Percentiles rank a stretch among this genome's conserved stretches.
phyloP scores from a whole-genome alignment of 2,329 filamentous ascomycete species.

The Alternaria novae-zelandiae region DNA sequence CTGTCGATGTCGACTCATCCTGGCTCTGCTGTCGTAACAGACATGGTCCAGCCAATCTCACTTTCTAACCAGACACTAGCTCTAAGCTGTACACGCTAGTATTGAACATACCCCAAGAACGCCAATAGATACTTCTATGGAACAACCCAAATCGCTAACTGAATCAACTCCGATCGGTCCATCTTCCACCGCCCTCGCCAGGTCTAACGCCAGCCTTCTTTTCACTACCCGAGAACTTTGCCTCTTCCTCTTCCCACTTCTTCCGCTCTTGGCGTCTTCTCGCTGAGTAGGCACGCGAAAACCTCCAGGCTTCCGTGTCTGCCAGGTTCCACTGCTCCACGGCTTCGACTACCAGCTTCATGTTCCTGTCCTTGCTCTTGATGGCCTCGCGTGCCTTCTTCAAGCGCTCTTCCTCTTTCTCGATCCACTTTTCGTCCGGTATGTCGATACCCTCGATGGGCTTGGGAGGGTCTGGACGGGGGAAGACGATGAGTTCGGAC shows the following conservation, averaged over 20 bases:
- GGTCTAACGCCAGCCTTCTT: conserved; percentile 58
- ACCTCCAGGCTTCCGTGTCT: conserved; percentile 80
- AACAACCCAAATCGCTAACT: neutral
- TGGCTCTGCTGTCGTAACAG: no score
- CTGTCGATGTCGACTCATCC: no score
- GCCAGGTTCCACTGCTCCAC: conserved; percentile 64
- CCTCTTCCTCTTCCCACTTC: conserved; percentile 74
- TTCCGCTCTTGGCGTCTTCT: conserved; percentile 67
- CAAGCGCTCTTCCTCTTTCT: conserved; percentile 63
- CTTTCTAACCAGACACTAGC: neutral
- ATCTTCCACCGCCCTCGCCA: conserved; percentile 44
- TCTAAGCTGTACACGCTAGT: neutral
- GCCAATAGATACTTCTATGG: neutral
- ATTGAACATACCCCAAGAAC: neutral
- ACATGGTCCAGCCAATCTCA: neutral
- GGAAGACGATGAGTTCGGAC: conserved; percentile 57
- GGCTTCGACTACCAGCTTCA: conserved; percentile 45
- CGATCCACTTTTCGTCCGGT: conserved; percentile 60
- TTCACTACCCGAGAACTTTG: conserved; percentile 67
- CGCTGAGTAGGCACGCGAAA: conserved; percentile 71
- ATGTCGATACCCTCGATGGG: conserved; percentile 58
- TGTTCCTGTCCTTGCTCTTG: conserved; percentile 40
- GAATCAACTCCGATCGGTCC: conserved; percentile 27
- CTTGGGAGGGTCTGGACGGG: conserved; percentile 54
- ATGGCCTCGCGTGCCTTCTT: conserved; percentile 56